Conservation (phyloP, 2,329 filamentous ascomycete genomes). For the Neonectria magnoliae region DNA sequence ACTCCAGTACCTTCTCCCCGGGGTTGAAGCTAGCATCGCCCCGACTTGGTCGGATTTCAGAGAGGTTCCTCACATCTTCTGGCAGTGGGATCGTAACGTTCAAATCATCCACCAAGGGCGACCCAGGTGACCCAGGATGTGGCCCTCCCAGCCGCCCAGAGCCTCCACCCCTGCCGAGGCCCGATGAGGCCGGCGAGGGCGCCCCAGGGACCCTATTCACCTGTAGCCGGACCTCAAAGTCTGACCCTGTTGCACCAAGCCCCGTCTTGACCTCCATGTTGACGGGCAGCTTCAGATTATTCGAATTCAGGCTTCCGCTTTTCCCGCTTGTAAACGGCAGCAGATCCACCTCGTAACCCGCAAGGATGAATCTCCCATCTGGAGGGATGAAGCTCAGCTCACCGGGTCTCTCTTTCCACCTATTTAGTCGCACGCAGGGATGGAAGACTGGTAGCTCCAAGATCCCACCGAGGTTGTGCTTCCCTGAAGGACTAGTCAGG, state of each 20-base stretch:
- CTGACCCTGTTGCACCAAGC: constrained; percentile 77
- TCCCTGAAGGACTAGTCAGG: constrained; percentile 83
- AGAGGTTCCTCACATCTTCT: constrained; percentile 80
- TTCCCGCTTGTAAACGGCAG: constrained; percentile 74
- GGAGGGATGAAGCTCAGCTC: constrained; percentile 96
- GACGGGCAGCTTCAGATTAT: constrained; percentile 82
- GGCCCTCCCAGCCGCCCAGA: constrained; percentile 54
- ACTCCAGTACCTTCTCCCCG: constrained; percentile 78
- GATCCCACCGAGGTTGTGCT: constrained; percentile 76
- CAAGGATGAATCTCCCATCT: constrained; percentile 91
- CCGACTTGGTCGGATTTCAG: constrained; percentile 80
- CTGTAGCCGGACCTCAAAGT: constrained; percentile 87
- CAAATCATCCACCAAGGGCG: constrained; percentile 78
- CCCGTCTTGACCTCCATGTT: constrained; percentile 83
- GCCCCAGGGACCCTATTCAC: constrained; percentile 72
- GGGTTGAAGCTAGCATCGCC: constrained; percentile 87
- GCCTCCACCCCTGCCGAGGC: constrained; percentile 53
- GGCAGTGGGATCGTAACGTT: constrained; percentile 83
- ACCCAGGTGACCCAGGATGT: constrained; percentile 64
- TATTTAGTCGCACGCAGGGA: constrained; percentile 89
- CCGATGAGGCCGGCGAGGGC: constrained; percentile 47
- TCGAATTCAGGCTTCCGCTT: constrained; percentile 63
- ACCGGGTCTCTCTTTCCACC: constrained; percentile 88
- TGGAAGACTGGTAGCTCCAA: constrained; percentile 95
- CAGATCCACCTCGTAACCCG: constrained; percentile 93